phyloP scores from a whole-genome alignment of 2,329 filamentous ascomycete genomes.

The Colletotrichum noveboracense region DNA sequence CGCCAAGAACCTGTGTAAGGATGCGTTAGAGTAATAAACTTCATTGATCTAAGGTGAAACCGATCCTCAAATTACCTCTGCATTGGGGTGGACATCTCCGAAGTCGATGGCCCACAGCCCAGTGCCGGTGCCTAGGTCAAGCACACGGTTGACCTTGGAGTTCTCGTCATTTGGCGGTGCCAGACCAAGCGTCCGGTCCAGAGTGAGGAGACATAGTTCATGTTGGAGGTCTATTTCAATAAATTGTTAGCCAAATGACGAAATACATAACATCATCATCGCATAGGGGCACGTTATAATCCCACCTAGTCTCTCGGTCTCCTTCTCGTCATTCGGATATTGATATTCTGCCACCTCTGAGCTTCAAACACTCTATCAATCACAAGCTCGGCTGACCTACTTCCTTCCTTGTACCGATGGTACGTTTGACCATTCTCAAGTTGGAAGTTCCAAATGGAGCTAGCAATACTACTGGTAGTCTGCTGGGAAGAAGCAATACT shows the following conservation, averaged over 20 bases:
- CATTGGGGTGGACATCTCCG: constrained; percentile 26
- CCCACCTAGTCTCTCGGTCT: neutral
- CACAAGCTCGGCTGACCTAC: neutral
- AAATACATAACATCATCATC: neutral
- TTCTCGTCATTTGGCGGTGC: constrained; percentile 16
- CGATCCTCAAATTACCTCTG: constrained; percentile 24
- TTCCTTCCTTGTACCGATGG: neutral
- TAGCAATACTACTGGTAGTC: too few relatives aligned
- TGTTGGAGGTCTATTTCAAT: constrained; percentile 29
- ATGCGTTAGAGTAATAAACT: neutral
- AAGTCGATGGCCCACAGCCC: constrained; percentile 52
- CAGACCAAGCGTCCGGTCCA: constrained; percentile 27
- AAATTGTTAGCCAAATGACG: neutral
- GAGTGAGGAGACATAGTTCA: constrained; percentile 28
- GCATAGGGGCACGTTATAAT: neutral
- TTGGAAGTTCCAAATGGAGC: neutral
- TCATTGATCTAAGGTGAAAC: neutral
- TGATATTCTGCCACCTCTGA: neutral
- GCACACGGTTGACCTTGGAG: constrained; percentile 24
- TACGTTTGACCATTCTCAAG: neutral
- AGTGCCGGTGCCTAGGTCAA: constrained; percentile 55
- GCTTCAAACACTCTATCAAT: neutral
- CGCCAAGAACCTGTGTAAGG: constrained; percentile 35
- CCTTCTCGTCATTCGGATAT: neutral
- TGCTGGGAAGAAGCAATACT: neutral